Percentiles rank a stretch among this genome's conserved stretches.
Conservation (phyloP, 1,284 basidiomycete species). For the Rhizoctonia solani region DNA sequence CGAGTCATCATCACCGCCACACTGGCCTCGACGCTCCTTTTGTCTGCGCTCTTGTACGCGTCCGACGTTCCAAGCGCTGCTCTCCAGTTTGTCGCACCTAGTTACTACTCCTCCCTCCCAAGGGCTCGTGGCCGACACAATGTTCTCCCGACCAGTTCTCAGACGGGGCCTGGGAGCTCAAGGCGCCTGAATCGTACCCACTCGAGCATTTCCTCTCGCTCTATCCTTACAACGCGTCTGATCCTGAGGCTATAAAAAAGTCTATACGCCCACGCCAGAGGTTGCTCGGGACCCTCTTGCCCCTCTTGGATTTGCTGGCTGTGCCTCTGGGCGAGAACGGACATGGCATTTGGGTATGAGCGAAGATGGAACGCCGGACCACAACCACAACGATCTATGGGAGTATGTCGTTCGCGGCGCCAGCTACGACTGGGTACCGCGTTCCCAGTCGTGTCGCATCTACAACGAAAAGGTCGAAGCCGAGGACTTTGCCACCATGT, state of each 20-base stretch:
- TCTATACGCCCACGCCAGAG: background rate
- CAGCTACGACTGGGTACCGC: slow-evolving; percentile 58
- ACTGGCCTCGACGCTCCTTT: slow-evolving; percentile 10
- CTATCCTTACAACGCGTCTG: slow-evolving; percentile 26
- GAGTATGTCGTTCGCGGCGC: slow-evolving; percentile 45
- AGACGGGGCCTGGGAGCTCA: slow-evolving; percentile 31
- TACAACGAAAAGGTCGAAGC: slow-evolving; percentile 47
- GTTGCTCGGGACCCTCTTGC: slow-evolving; percentile 50
- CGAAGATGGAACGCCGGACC: slow-evolving; percentile 52
- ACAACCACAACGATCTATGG: slow-evolving; percentile 50
- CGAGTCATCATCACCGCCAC: slow-evolving; percentile 13
- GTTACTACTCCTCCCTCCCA: too few species aligned
- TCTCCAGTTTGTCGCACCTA: slow-evolving; percentile 6
- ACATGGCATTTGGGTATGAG: slow-evolving; percentile 64
- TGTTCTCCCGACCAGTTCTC: slow-evolving; percentile 37
- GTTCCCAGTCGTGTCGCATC: slow-evolving; percentile 48
- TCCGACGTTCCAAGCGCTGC: slow-evolving; percentile 12
- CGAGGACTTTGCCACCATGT: slow-evolving; percentile 53
- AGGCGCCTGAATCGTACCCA: slow-evolving; percentile 24
- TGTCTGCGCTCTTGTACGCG: slow-evolving; percentile 7
- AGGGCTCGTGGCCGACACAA: slow-evolving; percentile 9
- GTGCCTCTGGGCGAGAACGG: slow-evolving; percentile 63
- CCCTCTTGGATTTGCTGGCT: slow-evolving; percentile 61
- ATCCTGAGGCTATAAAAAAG: background rate
- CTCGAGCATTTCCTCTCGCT: slow-evolving; percentile 21